Evolutionary conservation across 176 grass and related monocot species (phyloP).

Genomic region (Alloteropsis semialata): DNA sequence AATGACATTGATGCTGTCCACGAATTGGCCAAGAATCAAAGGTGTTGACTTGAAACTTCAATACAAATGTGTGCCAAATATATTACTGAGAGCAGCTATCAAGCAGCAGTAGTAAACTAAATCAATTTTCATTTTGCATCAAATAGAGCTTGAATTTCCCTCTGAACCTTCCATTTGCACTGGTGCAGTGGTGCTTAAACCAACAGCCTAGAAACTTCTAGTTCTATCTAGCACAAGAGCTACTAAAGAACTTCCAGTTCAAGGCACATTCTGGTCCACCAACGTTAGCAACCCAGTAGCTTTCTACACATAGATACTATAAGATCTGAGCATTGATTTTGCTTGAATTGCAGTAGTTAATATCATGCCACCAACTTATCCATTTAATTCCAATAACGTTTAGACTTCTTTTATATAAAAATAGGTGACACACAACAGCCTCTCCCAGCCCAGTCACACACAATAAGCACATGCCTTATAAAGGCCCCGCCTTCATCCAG

Average conservation of each 20-base stretch:
- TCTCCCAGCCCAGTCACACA: not conserved
- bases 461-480: not conserved
- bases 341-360: not conserved
- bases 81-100: not conserved
- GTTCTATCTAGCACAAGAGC: not conserved
- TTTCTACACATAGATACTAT: not conserved
- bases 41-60: not conserved
- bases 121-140: not conserved
- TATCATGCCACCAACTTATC: not conserved
- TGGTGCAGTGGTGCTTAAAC: conserved; percentile 2
- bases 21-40: not conserved
- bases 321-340: conserved; percentile 5
- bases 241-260: not conserved
- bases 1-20: not conserved
- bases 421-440: not conserved
- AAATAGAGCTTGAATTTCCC: not conserved
- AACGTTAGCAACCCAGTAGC: not conserved
- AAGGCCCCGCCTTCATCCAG: not conserved
- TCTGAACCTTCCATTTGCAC: not conserved
- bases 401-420: not conserved
- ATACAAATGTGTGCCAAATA: not conserved
- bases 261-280: not conserved
- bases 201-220: not conserved
- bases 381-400: not conserved
- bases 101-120: conserved; percentile 3